A percentile compares a stretch with the other conserved stretches of the same genome.
phyloP scores from a whole-genome alignment of 1,139 yeast species.

The Saccharomycopsis hybrid region DNA sequence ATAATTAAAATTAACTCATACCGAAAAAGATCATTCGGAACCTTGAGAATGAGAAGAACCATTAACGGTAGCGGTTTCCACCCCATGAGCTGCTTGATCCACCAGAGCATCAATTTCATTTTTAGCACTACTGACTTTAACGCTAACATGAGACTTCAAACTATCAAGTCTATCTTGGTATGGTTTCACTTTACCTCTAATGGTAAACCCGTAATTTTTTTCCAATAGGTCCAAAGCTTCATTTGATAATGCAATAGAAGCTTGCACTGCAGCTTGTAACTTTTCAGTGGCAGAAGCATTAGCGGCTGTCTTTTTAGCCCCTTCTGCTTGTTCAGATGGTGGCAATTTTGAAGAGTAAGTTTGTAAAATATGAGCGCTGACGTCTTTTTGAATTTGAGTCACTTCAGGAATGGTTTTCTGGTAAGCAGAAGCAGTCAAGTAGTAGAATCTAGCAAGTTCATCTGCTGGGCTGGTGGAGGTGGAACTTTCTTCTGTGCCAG shows the following conservation, averaged over 20 bases:
- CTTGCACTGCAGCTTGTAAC: constrained; percentile 21
- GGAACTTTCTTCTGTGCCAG: neutral
- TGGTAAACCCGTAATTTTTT: constrained; percentile 11
- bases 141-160: neutral
- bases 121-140: constrained; percentile 4
- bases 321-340: constrained; percentile 3
- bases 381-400: constrained; percentile 2
- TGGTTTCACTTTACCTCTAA: constrained; percentile 16
- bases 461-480: constrained; percentile 2
- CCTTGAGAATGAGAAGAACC: neutral
- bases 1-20: too few species aligned
- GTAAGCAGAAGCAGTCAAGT: constrained; percentile 18
- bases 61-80: constrained; percentile 3
- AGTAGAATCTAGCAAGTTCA: constrained; percentile 16
- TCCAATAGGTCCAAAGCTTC: constrained; percentile 16
- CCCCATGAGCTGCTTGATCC: constrained; percentile 10
- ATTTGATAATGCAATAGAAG: constrained; percentile 21
- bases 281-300: constrained; percentile 6
- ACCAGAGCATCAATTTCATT: constrained; percentile 14
- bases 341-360: constrained; percentile 20
- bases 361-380: constrained; percentile 15
- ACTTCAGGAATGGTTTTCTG: constrained; percentile 17
- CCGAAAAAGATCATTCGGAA: neutral
- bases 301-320: neutral
- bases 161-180: constrained; percentile 3